Conservation (phyloP, 164 flowering plant genomes). For the Vitis riparia region DNA sequence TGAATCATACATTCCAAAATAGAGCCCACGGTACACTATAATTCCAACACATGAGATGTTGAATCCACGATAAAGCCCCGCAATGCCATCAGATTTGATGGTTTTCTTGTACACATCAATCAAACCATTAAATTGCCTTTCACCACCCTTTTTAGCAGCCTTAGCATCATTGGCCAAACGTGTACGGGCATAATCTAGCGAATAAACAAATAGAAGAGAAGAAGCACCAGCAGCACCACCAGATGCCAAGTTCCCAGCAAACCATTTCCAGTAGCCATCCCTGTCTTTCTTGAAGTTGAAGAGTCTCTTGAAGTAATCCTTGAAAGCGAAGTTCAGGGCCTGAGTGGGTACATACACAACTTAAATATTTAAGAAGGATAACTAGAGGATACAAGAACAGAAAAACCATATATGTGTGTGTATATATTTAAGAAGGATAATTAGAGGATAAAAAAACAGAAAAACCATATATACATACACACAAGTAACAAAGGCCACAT, state of each 20-base stretch:
- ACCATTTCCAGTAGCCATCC: slow-evolving; percentile 61
- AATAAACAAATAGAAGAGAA: slow-evolving; percentile 53
- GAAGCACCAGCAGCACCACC: slow-evolving; percentile 69
- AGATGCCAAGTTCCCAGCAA: slow-evolving; percentile 64
- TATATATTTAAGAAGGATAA: no score
- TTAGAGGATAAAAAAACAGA: no score
- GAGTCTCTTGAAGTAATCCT: slow-evolving; percentile 51
- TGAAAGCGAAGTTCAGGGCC: slow-evolving; percentile 58
- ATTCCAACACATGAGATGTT: slow-evolving; percentile 58
- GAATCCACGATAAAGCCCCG: slow-evolving; percentile 64
- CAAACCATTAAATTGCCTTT: slow-evolving; percentile 63
- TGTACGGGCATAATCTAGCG: slow-evolving; percentile 61
- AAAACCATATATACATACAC: no score
- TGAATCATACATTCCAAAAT: slow-evolving; percentile 70
- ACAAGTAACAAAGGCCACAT: no score
- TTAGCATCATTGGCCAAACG: slow-evolving; percentile 66
- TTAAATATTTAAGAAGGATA: neutral
- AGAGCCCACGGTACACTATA: slow-evolving; percentile 60
- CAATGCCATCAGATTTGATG: slow-evolving; percentile 51
- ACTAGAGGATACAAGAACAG: neutral
- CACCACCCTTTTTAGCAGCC: slow-evolving; percentile 56
- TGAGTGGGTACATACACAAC: slow-evolving; percentile 11
- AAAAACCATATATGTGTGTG: neutral
- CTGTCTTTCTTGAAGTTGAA: slow-evolving; percentile 52
- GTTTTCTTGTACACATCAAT: slow-evolving; percentile 65